phyloP scores from a whole-genome alignment of 805 yeast species.

The Lipomyces chichibuensis region DNA sequence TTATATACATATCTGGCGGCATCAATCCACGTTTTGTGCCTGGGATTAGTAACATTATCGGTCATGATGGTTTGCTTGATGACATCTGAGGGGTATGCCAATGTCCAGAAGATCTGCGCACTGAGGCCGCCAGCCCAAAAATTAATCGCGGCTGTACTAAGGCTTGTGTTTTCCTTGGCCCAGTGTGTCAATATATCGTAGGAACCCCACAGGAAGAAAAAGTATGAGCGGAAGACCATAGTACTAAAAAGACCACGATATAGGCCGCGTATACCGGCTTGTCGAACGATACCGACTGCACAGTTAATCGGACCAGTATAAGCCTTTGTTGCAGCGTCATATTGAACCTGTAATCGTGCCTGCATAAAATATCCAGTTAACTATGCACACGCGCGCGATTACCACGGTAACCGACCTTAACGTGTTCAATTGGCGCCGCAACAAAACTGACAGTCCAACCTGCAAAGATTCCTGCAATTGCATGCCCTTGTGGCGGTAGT shows the following conservation, averaged over 20 bases:
- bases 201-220: constrained; percentile 80
- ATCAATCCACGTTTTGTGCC: constrained; percentile 67
- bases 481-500: no score
- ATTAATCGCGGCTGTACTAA: constrained; percentile 72
- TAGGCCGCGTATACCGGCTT: constrained; percentile 52
- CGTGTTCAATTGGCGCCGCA: constrained; percentile 81
- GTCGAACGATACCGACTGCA: constrained; percentile 46
- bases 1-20: constrained; percentile 66
- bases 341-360: constrained; percentile 86
- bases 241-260: constrained; percentile 86
- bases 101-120: no score
- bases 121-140: constrained; percentile 46
- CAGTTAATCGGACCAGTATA: constrained; percentile 85
- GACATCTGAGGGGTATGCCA: constrained; percentile 57
- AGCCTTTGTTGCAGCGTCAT: constrained; percentile 67
- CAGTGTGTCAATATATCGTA: constrained; percentile 68
- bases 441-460: constrained; percentile 78
- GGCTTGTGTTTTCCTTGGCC: constrained; percentile 63
- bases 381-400: no score
- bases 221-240: constrained; percentile 79
- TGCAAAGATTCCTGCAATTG: constrained; percentile 69
- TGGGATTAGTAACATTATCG: constrained; percentile 75
- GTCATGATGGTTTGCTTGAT: constrained; percentile 78
- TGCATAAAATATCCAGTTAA: neutral
- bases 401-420: constrained; percentile 41